Evolutionary conservation across 2,329 filamentous ascomycete genomes (phyloP).

Genomic region (Trichothecium sympodiale): DNA sequence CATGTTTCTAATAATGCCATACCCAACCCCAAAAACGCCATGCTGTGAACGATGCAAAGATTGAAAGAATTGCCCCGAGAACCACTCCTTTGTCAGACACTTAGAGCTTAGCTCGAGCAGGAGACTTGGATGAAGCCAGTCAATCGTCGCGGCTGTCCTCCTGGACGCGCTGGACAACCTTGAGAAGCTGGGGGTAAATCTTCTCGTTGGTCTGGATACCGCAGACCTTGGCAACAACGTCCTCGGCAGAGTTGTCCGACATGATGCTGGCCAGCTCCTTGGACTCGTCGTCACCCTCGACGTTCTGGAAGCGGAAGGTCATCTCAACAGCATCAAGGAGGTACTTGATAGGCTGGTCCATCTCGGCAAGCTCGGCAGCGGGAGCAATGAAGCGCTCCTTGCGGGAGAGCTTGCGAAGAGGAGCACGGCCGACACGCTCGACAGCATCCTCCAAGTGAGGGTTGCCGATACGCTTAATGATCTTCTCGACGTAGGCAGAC

Average conservation of each 20-base stretch:
- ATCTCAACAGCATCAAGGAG: conserved; percentile 80
- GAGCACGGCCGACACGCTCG: conserved; percentile 89
- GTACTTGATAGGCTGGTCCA: conserved; percentile 58
- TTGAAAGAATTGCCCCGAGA: too few species aligned
- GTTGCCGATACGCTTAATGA: conserved; percentile 88
- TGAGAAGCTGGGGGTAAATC: conserved; percentile 63
- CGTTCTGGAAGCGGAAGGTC: conserved; percentile 90
- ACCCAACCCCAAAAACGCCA: not conserved
- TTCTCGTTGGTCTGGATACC: conserved; percentile 68
- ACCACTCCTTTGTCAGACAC: too few species aligned
- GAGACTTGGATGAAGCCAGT: conserved; percentile 10
- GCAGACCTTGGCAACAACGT: conserved; percentile 70
- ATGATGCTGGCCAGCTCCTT: conserved; percentile 77
- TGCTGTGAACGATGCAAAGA: not conserved
- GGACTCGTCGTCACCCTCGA: conserved; percentile 85
- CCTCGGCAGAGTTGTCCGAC: conserved; percentile 58
- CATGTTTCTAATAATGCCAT: too few species aligned
- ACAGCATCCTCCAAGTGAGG: conserved; percentile 85
- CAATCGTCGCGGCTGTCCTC: conserved; percentile 39
- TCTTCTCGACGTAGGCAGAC: conserved; percentile 79
- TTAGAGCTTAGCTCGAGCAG: too few species aligned
- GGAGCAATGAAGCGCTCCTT: conserved; percentile 95
- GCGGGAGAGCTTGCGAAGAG: conserved; percentile 83
- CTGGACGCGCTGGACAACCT: conserved; percentile 78
- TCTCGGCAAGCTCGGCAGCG: conserved; percentile 78